Evolutionary conservation across 768 basidiomycete genomes (phyloP).

Genomic region (Brasilioporus rufonigricans): DNA sequence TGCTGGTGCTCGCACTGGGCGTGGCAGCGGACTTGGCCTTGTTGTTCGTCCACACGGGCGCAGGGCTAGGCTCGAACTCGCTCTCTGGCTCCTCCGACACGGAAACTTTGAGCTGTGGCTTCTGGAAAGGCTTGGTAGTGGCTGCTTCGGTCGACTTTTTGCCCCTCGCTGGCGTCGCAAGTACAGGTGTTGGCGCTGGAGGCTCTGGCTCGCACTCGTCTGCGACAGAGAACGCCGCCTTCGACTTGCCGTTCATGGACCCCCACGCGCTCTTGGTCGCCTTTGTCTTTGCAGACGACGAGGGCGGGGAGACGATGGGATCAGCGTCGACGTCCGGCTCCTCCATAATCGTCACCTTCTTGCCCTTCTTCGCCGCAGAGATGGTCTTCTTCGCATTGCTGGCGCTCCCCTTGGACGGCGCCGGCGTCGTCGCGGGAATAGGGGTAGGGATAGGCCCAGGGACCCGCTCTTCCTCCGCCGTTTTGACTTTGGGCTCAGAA

Average conservation of each 20-base stretch:
- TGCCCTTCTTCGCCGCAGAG: slow-evolving; percentile 19
- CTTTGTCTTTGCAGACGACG: slow-evolving; percentile 13
- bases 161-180: slow-evolving; percentile 7
- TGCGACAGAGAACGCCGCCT: slow-evolving; percentile 3
- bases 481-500: no score
- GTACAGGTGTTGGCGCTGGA: neutral
- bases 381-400: slow-evolving; percentile 12
- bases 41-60: slow-evolving; percentile 5
- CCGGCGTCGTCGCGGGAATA: neutral
- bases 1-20: neutral
- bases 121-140: neutral
- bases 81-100: slow-evolving; percentile 22
- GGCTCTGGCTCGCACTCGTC: slow-evolving; percentile 16
- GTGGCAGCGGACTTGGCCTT: slow-evolving; percentile 16
- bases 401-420: slow-evolving; percentile 4
- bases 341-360: slow-evolving; percentile 26
- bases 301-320: slow-evolving; percentile 10
- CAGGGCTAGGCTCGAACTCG: slow-evolving; percentile 6
- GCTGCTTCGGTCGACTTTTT: slow-evolving; percentile 11
- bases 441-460: neutral
- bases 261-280: slow-evolving; percentile 20
- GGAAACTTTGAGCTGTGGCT: slow-evolving; percentile 19
- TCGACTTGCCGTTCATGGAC: slow-evolving; percentile 21
- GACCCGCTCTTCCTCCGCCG: slow-evolving; percentile 5
- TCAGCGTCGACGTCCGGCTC: slow-evolving; percentile 28